Conservation (phyloP, 306 rosid species). For the Trifolium repens region DNA sequence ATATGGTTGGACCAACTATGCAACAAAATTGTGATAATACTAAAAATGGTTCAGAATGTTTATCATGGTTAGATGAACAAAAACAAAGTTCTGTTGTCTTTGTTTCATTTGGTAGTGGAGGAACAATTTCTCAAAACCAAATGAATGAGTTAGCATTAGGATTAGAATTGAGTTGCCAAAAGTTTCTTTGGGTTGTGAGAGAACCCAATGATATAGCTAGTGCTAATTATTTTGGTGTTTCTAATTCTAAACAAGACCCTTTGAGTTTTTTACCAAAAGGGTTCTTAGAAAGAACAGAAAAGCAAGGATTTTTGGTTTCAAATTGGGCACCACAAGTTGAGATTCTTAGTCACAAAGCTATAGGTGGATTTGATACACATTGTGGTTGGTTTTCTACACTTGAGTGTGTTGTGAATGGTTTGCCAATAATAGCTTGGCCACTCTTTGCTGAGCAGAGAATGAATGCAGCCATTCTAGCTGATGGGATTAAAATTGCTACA, state of each 20-base stretch:
- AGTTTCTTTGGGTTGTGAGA: conserved; percentile 28
- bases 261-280: conserved; percentile 30
- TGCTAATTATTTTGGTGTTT: conserved; percentile 24
- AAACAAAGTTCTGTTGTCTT: conserved; percentile 4
- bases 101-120: conserved; percentile 32
- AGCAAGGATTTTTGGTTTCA: conserved; percentile 39
- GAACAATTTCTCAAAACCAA: conserved; percentile 26
- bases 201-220: conserved; percentile 24
- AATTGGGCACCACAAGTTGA: conserved; percentile 44
- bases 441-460: conserved; percentile 44
- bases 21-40: not conserved
- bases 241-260: not conserved
- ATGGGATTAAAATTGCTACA: conserved; percentile 40
- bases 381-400: conserved; percentile 48
- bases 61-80: conserved; percentile 28
- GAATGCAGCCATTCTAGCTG: conserved; percentile 36
- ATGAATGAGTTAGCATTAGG: conserved; percentile 30
- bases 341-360: conserved; percentile 35
- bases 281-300: conserved; percentile 41
- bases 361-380: conserved; percentile 44
- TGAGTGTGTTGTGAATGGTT: conserved; percentile 33
- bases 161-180: conserved; percentile 2
- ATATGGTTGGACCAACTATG: conserved; percentile 49
- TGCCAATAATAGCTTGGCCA: conserved; percentile 47
- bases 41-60: not conserved